Evolutionary conservation across 192 early-diverging fungal species (phyloP), one percentile per base, ranked within the genome.

Genomic region (Pilobolus umbonatus): DNA sequence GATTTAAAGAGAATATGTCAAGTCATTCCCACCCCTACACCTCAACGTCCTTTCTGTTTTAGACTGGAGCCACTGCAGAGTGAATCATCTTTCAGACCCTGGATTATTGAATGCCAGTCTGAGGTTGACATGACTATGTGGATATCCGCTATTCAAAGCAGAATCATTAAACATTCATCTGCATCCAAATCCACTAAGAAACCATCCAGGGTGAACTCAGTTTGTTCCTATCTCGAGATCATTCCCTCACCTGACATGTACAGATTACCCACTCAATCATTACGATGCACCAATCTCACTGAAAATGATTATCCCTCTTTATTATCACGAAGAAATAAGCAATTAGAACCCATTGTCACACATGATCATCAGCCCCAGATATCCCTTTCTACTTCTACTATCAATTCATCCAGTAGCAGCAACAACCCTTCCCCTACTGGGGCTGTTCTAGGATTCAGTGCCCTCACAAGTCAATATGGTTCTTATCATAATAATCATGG

Each of bases 21-120:
- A 36, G 15, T 59, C 0, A 34, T 59, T 8, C 21, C 44, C n/a
- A 43, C 56, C 7, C 45, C 45, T 7, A 59, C 57, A 17, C 45
- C 44, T 12, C 42, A 34, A 11, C 57, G 24, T 2, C 45, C 57
- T 3, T 47, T 48, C 19, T 59, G 57, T 34, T 36, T 59, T 31
- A 5, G 45, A 22, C 21, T 59, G 32, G 45, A 47, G 19, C 31
- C 32, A 42, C 8, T 22, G 29, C 10, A 55, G 22, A 48, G 44
- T 26, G 26, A 59, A 59, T 11, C 17, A 7, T 4, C 19, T 12
- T 22, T 17, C 34, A 14, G 51, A 35, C 45, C 57, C 6, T 59
- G 57, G 57, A 47, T 45, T n/a, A 47, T 59, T 35, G 57, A 59
- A n/a, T 59, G 57, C n/a, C 24, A 47, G 11, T 59, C 57, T 11